These are phyloP conservation scores for Suillus paluster DNA, from an alignment of 768 basidiomycete species.

Conservation along the genomic window DNA sequence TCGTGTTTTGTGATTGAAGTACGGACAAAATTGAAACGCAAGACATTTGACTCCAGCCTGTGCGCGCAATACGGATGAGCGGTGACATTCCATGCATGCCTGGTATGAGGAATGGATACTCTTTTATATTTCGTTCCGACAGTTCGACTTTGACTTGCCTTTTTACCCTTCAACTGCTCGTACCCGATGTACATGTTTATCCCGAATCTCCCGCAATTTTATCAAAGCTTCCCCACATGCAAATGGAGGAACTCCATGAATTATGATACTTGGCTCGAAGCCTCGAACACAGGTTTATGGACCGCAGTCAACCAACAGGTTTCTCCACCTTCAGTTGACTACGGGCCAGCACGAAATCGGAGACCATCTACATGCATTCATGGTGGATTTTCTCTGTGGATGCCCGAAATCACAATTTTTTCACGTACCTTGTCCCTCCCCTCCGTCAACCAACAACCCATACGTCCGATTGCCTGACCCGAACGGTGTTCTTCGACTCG, in stretches of 20 bases:
- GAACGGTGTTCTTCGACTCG: no score
- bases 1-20: no score
- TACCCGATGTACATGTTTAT: neutral
- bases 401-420: neutral
- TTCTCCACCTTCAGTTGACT: no score
- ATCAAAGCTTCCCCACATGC: neutral
- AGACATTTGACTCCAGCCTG: neutral
- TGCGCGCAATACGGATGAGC: neutral
- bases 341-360: neutral
- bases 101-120: neutral
- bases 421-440: no score
- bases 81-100: neutral
- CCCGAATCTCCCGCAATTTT: no score
- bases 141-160: neutral
- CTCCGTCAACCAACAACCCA: no score
- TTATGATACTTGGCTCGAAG: neutral
- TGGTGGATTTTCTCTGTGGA: neutral
- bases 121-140: neutral
- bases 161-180: neutral
- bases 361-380: neutral
- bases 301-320: neutral
- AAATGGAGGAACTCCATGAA: neutral
- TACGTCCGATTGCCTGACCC: no score
- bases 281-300: neutral
- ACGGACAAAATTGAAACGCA: neutral